These are phyloP conservation scores for Thelonectria rubi DNA, from an alignment of 2,329 filamentous ascomycete genomes.

Conservation along the genomic window DNA sequence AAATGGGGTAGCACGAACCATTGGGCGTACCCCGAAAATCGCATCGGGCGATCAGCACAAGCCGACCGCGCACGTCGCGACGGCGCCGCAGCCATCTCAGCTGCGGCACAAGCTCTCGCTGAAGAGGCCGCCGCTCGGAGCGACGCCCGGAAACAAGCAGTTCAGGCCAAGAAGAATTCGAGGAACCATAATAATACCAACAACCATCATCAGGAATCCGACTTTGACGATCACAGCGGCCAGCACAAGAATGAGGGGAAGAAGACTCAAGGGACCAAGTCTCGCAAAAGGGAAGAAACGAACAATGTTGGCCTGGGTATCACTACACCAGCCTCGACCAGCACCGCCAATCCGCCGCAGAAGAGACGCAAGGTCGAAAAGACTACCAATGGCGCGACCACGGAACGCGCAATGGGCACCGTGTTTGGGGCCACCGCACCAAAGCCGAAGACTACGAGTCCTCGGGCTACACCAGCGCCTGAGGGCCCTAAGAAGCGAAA, in stretches of 20 bases:
- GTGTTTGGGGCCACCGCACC: constrained; percentile 60
- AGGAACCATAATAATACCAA: constrained; percentile 59
- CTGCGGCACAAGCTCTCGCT: constrained; percentile 79
- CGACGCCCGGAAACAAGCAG: constrained; percentile 83
- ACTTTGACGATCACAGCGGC: constrained; percentile 75
- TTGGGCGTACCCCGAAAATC: constrained; percentile 94
- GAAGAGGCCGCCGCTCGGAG: constrained; percentile 86
- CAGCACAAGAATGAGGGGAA: constrained; percentile 64
- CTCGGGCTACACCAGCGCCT: constrained; percentile 72
- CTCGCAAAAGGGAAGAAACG: constrained; percentile 68
- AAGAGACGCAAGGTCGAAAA: constrained; percentile 89
- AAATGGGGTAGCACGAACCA: constrained; percentile 91
- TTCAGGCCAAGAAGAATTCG: constrained; percentile 78
- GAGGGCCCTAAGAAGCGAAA: constrained; percentile 78
- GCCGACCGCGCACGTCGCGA: constrained; percentile 82
- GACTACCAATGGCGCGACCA: constrained; percentile 58
- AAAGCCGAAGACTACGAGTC: constrained; percentile 70
- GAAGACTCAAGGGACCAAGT: constrained; percentile 70
- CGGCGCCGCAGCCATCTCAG: constrained; percentile 79
- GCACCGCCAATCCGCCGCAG: constrained; percentile 65
- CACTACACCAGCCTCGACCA: constrained; percentile 61
- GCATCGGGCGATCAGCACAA: constrained; percentile 69
- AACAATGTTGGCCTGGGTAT: constrained; percentile 71
- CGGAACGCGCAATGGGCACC: constrained; percentile 75
- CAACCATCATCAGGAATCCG: constrained; percentile 68